A percentile compares a stretch with the other conserved stretches of the same genome.
phyloP scores from a whole-genome alignment of 805 yeast species.

The Lipomyces chichibuensis region DNA sequence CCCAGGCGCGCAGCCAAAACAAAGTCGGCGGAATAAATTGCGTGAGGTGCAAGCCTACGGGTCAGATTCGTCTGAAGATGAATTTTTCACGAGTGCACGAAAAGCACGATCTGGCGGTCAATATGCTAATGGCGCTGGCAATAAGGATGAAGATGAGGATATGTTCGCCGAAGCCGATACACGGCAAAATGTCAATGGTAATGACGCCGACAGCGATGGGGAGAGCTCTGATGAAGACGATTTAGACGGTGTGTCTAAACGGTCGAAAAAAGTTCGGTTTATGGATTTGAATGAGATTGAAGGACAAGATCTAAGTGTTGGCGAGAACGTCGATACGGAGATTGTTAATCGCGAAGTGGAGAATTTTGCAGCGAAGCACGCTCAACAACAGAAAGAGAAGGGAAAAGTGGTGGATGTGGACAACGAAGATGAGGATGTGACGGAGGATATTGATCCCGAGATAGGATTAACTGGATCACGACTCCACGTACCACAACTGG shows the following conservation, averaged over 20 bases:
- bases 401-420: slow-evolving; percentile 15
- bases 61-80: slow-evolving; percentile 37
- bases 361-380: slow-evolving; percentile 22
- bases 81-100: slow-evolving; percentile 22
- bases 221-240: slow-evolving; percentile 36
- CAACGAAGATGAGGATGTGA: slow-evolving; percentile 22
- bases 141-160: slow-evolving; percentile 45
- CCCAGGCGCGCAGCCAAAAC: slow-evolving; percentile 24
- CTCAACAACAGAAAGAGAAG: slow-evolving; percentile 17
- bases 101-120: slow-evolving; percentile 9
- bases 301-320: slow-evolving; percentile 34
- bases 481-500: slow-evolving; percentile 51
- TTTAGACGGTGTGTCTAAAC: slow-evolving; percentile 39
- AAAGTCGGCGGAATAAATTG: slow-evolving; percentile 22
- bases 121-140: slow-evolving; percentile 21
- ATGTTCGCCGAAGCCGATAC: slow-evolving; percentile 26
- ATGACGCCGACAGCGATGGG: slow-evolving; percentile 37
- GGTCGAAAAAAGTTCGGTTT: slow-evolving; percentile 36
- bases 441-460: slow-evolving; percentile 33
- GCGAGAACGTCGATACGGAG: slow-evolving; percentile 14
- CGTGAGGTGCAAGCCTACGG: slow-evolving; percentile 31
- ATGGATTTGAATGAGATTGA: slow-evolving; percentile 50
- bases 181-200: slow-evolving; percentile 17
- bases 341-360: slow-evolving; percentile 32
- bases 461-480: slow-evolving; percentile 27